Evolutionary conservation across 2,329 filamentous ascomycete genomes (phyloP).

Genomic region (Pseudocercospora cruenta): DNA sequence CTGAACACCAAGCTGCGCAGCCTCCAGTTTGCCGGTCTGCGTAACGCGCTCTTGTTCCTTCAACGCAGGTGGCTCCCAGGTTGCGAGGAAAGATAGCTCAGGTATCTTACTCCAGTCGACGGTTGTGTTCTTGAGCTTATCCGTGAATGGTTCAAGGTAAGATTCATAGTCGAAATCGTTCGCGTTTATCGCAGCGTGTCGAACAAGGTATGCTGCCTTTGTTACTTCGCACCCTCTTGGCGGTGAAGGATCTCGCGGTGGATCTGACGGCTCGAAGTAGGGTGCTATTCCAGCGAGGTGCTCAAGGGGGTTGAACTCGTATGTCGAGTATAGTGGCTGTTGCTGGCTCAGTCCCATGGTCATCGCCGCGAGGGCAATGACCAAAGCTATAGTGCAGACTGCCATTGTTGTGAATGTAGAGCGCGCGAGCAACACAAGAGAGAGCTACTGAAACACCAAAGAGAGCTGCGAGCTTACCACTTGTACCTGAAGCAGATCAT

Average conservation of each 20-base stretch:
- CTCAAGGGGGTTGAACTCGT: constrained; percentile 52
- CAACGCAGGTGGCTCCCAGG: constrained; percentile 60
- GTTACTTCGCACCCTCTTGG: constrained; percentile 57
- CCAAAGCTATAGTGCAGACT: constrained; percentile 19
- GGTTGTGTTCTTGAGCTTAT: constrained; percentile 63
- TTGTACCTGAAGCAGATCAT: constrained; percentile 9
- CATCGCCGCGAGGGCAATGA: constrained; percentile 22
- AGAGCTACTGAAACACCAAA: constrained; percentile 1
- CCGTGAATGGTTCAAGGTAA: constrained; percentile 55
- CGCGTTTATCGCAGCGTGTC: constrained; percentile 56
- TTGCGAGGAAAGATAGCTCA: constrained; percentile 58
- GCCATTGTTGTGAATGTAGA: constrained; percentile 4
- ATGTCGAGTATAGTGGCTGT: constrained; percentile 38
- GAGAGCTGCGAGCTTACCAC: constrained; percentile 7
- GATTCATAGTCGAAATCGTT: constrained; percentile 58
- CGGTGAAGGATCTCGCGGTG: constrained; percentile 50
- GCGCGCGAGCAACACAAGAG: neutral
- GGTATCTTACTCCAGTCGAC: constrained; percentile 62
- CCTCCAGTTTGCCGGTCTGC: constrained; percentile 63
- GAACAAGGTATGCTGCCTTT: constrained; percentile 53
- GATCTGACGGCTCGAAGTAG: constrained; percentile 54
- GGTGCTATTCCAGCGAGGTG: constrained; percentile 56
- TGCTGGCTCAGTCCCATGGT: constrained; percentile 28
- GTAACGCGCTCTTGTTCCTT: constrained; percentile 63
- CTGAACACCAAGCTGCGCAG: constrained; percentile 61